Base-by-base conservation (phyloP, 768 basidiomycete species). In the Lentinula boryana region DNA sequence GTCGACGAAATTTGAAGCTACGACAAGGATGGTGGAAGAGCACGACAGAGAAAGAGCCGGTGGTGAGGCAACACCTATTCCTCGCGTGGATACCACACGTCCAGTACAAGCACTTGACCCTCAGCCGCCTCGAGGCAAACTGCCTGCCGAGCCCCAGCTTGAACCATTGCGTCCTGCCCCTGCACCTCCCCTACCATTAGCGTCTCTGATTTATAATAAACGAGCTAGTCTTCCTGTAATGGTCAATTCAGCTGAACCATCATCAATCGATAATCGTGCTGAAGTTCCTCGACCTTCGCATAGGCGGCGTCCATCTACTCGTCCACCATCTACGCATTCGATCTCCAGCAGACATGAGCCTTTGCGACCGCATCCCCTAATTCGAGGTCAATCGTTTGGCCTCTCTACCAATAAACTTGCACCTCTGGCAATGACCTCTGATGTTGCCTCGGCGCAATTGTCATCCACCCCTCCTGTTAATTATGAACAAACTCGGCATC, bases 291-390 rank as follows among this genome's bases (percentile, higher is more conserved):
- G 72, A 72, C 43, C 69, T 71, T 60, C 78, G 71, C 51, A 62
- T 69, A 23, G 63, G 70, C 18, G 60, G 70, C 60, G 81, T 76
- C 61, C 82, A 76, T 43, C 69, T 62, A 80, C 84, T 5, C 83
- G 88, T 16, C 86, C 88, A 7, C 78, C 86, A 9, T 89, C 88
- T 4, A 82, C 72, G 35, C 83, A 87, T 66, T 88, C 88, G 15
- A 69, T 80, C n/a, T 68, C 73, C 41, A 74, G 73, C 40, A 69
- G 68, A 58, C 49, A 60, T 18, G 74, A 75, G 52, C 50, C 64
- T n/a, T 74, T 88, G 54, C 86, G 87, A 15, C 88, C 88, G 0
- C 90, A 91, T 68, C 90, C 89, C 6, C 78, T 91, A 56, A 90
- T 91, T 64, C 85, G 89, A 59, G 88, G 88, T 8, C 80, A 85